Conservation (phyloP, 306 rosid species). For the Dalbergia cultrata region DNA sequence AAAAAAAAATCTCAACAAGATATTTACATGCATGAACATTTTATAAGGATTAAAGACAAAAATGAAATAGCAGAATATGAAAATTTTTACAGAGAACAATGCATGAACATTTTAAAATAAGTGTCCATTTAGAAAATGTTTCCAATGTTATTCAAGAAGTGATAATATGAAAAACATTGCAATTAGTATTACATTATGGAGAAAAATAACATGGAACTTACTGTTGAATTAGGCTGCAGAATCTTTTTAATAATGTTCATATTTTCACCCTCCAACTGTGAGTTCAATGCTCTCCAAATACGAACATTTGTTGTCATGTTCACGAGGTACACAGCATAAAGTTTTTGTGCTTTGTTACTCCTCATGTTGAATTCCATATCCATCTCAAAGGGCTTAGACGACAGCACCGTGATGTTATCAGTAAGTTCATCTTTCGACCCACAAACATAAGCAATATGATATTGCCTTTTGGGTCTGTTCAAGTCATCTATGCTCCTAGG, state of each 20-base stretch:
- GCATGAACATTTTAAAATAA: background rate
- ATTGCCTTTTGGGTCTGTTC: conserved; percentile 33
- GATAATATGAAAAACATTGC: background rate
- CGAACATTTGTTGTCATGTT: conserved; percentile 52
- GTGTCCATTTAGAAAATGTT: background rate
- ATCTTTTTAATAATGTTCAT: conserved; percentile 45
- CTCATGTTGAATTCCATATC: background rate
- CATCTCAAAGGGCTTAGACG: conserved; percentile 6
- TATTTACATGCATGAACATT: no score
- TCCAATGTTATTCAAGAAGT: background rate
- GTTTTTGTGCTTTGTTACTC: conserved; percentile 5
- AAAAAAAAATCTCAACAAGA: background rate
- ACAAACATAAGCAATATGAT: conserved; percentile 57
- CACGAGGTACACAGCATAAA: conserved; percentile 44
- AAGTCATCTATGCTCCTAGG: conserved; percentile 57
- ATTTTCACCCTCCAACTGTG: conserved; percentile 29
- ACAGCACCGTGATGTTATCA: conserved; percentile 13
- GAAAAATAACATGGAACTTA: conserved; percentile 43
- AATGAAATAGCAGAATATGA: background rate
- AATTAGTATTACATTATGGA: background rate
- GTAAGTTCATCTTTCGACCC: background rate
- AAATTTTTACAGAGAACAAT: background rate
- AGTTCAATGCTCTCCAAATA: conserved; percentile 51
- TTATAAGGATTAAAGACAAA: background rate
- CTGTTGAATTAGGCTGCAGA: conserved; percentile 50